Conservation (phyloP, 2,329 filamentous ascomycete genomes). For the Septoria linicola region DNA sequence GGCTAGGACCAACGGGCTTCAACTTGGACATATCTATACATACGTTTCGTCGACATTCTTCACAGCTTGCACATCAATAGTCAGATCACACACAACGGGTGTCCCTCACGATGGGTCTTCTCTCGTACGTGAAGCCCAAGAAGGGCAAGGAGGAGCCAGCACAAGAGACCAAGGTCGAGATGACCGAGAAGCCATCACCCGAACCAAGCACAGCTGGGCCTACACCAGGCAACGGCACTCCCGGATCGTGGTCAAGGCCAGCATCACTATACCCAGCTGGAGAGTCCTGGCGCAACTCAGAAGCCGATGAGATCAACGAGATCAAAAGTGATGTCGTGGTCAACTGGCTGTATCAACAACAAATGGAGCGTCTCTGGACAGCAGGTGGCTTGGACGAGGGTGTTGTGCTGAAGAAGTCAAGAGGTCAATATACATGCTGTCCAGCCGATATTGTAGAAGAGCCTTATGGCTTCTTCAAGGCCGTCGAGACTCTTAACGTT, state of each 20-base stretch:
- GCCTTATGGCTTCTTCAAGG: slow-evolving; percentile 51
- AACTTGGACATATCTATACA: too few relatives aligned
- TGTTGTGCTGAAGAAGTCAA: slow-evolving; percentile 55
- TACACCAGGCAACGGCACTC: slow-evolving; percentile 30
- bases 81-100: too few relatives aligned
- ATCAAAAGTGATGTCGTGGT: slow-evolving; percentile 63
- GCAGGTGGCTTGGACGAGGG: slow-evolving; percentile 52
- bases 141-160: slow-evolving; percentile 19
- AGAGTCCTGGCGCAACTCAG: slow-evolving; percentile 39
- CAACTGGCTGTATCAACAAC: slow-evolving; percentile 62
- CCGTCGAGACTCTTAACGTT: slow-evolving; percentile 53
- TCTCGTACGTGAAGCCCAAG: slow-evolving; percentile 30
- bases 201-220: slow-evolving; percentile 12
- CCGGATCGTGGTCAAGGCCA: slow-evolving; percentile 37
- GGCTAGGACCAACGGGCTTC: too few relatives aligned
- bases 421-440: slow-evolving; percentile 53
- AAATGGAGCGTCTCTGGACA: slow-evolving; percentile 57
- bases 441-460: slow-evolving; percentile 49
- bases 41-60: background rate
- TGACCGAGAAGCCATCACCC: slow-evolving; percentile 19
- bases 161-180: slow-evolving; percentile 20
- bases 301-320: slow-evolving; percentile 50
- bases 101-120: slow-evolving; percentile 25
- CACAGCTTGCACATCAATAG: too few relatives aligned
- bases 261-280: slow-evolving; percentile 38